phyloP scores from a whole-genome alignment of 2,329 filamentous ascomycete species.

The Ampelomyces quisqualis region DNA sequence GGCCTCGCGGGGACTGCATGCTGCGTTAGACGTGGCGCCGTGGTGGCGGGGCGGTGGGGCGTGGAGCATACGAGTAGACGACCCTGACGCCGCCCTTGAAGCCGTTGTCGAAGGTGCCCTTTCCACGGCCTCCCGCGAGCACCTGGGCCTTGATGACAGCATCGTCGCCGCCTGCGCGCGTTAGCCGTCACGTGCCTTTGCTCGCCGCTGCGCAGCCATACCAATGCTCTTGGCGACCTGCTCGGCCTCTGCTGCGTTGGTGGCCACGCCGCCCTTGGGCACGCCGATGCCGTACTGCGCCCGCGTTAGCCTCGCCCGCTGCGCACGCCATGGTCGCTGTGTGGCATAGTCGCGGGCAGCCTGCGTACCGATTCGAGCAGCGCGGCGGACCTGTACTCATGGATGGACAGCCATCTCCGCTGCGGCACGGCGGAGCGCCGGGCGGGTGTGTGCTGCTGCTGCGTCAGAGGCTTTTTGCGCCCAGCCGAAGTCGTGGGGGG shows the following conservation, averaged over 20 bases:
- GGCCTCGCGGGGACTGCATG: constrained; percentile 72
- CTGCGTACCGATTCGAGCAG: constrained; percentile 68
- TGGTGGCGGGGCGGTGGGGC: constrained; percentile 2
- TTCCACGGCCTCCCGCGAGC: constrained; percentile 94
- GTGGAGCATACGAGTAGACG: constrained; percentile 77
- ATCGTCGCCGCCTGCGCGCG: constrained; percentile 68
- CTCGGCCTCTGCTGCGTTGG: constrained; percentile 83
- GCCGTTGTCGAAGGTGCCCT: constrained; percentile 96
- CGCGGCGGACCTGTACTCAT: constrained; percentile 96
- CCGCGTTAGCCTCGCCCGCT: constrained; percentile 27
- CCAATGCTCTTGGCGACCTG: constrained; percentile 85
- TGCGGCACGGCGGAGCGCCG: constrained; percentile 68
- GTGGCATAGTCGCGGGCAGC: constrained; percentile 12
- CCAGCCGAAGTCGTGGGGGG: constrained; percentile 13
- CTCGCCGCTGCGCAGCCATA: constrained; percentile 42
- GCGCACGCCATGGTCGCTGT: constrained; percentile 3
- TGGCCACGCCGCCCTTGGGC: constrained; percentile 84
- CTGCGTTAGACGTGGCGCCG: constrained; percentile 14
- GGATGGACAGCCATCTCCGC: constrained; percentile 86
- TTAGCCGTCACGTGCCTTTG: constrained; percentile 32
- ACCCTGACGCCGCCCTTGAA: constrained; percentile 98
- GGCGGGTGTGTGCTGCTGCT: constrained; percentile 59
- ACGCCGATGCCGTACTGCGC: constrained; percentile 88
- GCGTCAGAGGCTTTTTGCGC: constrained; percentile 36
- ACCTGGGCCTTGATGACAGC: constrained; percentile 99